Conservation (phyloP, 2,329 filamentous ascomycete species). For the Colletotrichum incanum region DNA sequence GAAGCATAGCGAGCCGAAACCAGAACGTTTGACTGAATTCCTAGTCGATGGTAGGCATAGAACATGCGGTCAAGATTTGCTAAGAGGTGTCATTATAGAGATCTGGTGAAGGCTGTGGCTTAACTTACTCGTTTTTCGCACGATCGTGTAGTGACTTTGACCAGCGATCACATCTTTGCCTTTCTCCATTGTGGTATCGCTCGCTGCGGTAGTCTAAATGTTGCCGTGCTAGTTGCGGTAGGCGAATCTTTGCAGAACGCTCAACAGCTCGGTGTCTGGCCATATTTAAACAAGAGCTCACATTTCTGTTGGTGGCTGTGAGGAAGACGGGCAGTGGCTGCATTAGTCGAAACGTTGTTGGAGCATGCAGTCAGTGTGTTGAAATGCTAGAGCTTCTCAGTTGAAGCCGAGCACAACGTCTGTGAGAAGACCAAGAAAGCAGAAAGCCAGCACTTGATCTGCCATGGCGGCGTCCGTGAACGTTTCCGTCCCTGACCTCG, state of each 20-base stretch:
- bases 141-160: constrained; percentile 18
- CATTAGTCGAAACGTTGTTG: constrained; percentile 9
- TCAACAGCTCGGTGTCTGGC: background rate
- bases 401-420: background rate
- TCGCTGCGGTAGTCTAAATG: background rate
- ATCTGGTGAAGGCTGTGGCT: background rate
- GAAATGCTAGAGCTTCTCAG: constrained; percentile 2
- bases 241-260: background rate
- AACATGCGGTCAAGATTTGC: constrained; percentile 44
- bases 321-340: background rate
- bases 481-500: background rate
- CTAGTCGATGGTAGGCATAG: constrained; percentile 45
- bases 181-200: background rate
- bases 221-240: background rate
- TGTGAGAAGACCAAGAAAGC: constrained; percentile 1
- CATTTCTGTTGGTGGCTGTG: background rate
- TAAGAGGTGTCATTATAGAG: background rate
- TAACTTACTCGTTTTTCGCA: constrained; percentile 22
- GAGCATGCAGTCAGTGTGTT: background rate
- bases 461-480: constrained; percentile 7
- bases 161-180: background rate
- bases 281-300: background rate
- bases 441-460: background rate
- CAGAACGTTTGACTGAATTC: constrained; percentile 46
- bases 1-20: constrained; percentile 45